Evolutionary conservation across 441 rosid genomes (phyloP), one percentile per base, ranked within the genome.

Genomic region (Adansonia grandidieri): DNA sequence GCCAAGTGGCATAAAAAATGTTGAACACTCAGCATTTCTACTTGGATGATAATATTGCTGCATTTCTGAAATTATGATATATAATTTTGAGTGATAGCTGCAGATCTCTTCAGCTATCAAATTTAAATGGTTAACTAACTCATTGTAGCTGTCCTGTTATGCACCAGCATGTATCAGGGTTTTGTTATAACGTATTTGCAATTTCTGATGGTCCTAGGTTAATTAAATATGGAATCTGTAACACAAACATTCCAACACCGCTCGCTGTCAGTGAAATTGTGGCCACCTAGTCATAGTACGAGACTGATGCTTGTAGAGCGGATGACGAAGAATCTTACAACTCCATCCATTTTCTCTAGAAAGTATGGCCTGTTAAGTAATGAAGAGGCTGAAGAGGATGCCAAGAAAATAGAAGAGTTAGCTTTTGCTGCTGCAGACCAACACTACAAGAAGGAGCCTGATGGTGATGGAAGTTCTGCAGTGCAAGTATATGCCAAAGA

Each of bases 261-360:
- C 22, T 74, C 83, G 5, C 32, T 83, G 20, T 87, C 90, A 0
- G 86, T 91, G 54, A 91, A 91, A 81, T 77, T 91, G 79, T 91
- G 94, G 94, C 94, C 94, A 15, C 94, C 94, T 14, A 91, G 87
- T 72, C 87, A 82, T 84, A 85, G 89, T 74, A 89, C 94, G 0
- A 73, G 94, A 66, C 80, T 86, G 37, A 87, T 91, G 92, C 92
- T 91, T 22, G 87, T 88, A 14, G 90, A 88, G 71, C 82, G 94
- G 62, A 89, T 89, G 92, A 82, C 83, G 45, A 91, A 87, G 82
- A 91, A 91, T 82, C 84, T 89, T 1, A 83, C 85, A 9, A 83
- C 91, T 1, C 89, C 89, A 50, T 88, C 92, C 60, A 83, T 91
- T 77, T 87, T 91, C 81, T 81, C 94, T 11, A 79, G 89, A 61